Evolutionary conservation across 129 eudicot genomes (phyloP), one percentile per base, ranked within the genome.

Genomic region (Gnaphalium uliginosum): DNA sequence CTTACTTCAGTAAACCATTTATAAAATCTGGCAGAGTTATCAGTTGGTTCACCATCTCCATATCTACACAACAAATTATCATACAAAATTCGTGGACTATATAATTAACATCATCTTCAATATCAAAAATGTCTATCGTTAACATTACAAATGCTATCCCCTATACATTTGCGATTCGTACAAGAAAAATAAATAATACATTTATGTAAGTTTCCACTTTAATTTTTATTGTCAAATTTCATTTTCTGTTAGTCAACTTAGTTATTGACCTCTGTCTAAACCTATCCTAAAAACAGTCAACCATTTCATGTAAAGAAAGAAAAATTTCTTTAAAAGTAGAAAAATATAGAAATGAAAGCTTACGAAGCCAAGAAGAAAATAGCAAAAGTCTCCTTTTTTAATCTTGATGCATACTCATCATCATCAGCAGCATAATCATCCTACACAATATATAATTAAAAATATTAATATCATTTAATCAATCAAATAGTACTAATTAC

Each of bases 21-120:
- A 70, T 84, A 89, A 81, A 94, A 94, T 76, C 97, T 90, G 6
- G 96, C 98, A 15, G 98, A 96, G 78, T 94, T 94, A 74, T 94
- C 98, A 2, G 98, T 94, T 76, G 98, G 98, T 86, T 94, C 98
- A 66, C 98, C 98, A 79, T 94, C 98, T 78, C 98, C 98, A 81
- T 94, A 94, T 73, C 98, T 94, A 79, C 82, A 73, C 53, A 74
- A 35, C 50, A 78, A 57, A 68, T 24, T 19, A 73, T 39, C 76
- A 33, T 50, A 60, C 77, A 62, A 35, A 74, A 78, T 56, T 68
- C 60, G 82, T 73, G 43, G 57, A 72, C 58, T 10, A 13, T 9
- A 61, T 27, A 73, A 14, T 1, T 32, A 64, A 41, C 58, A 65
- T 19, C 14, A 56, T 22, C 3, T 56, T 7, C 4, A 7, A 1